These are phyloP conservation scores for Boletus reticulatus DNA, from an alignment of 768 basidiomycete species.

Conservation along the genomic window DNA sequence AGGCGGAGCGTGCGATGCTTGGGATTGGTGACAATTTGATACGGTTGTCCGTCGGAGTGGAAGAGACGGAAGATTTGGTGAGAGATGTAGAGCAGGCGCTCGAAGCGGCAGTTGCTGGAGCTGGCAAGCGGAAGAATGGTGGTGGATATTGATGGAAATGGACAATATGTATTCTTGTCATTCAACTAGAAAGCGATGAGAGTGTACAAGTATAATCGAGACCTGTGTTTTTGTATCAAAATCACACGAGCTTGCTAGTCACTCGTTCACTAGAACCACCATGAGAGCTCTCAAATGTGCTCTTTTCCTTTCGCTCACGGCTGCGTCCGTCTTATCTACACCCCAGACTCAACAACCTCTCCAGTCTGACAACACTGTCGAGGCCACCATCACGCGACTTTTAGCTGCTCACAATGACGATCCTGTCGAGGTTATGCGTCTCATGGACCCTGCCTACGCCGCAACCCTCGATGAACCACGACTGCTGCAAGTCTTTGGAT, in stretches of 20 bases:
- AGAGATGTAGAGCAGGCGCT: conserved; percentile 29
- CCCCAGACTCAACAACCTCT: not conserved
- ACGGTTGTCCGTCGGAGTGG: conserved; percentile 82
- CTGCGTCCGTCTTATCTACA: not conserved
- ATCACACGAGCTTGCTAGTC: too few relatives aligned
- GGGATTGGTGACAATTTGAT: conserved; percentile 81
- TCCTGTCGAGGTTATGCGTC: conserved; percentile 13
- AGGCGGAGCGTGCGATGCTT: conserved; percentile 58
- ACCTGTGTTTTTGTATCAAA: too few relatives aligned
- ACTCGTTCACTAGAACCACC: not conserved
- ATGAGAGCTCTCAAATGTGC: not conserved
- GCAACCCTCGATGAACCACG: conserved; percentile 16
- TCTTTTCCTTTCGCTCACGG: not conserved
- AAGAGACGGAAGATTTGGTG: conserved; percentile 82
- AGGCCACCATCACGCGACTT: not conserved
- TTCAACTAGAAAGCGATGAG: too few relatives aligned
- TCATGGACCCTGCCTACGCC: conserved; percentile 13
- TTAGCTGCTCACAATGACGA: conserved; percentile 14
- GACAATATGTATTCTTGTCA: not conserved
- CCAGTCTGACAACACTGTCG: not conserved
- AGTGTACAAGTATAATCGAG: too few relatives aligned
- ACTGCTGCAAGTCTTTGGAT: not conserved
- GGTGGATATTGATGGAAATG: not conserved
- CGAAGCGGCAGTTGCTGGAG: conserved; percentile 11
- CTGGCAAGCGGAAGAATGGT: conserved; percentile 2